Conservation (phyloP, 352 stramenopile genomes). For the Pythium plurisporium region DNA sequence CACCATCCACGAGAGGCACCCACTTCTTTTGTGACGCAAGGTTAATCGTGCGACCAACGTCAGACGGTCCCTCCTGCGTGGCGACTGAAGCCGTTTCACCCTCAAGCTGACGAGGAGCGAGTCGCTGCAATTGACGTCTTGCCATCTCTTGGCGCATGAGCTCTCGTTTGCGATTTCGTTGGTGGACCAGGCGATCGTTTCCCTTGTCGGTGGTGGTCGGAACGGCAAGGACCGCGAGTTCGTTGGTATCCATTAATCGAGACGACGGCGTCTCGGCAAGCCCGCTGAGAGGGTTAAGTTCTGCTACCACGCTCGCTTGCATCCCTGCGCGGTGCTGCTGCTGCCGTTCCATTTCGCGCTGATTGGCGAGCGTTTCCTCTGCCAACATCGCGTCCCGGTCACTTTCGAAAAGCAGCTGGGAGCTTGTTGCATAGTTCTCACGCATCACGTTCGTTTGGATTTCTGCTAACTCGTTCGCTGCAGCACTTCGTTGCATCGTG, state of each 20-base stretch:
- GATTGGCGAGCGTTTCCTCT: slow-evolving; percentile 29
- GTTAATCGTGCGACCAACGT: no score
- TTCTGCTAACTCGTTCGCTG: slow-evolving; percentile 26
- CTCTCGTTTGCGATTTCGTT: slow-evolving; percentile 27
- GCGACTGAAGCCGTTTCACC: background rate
- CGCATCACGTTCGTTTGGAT: slow-evolving; percentile 35
- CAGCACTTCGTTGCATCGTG: slow-evolving; percentile 36
- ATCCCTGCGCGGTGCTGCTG: slow-evolving; percentile 1
- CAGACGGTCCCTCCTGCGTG: no score
- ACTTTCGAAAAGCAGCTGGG: slow-evolving; percentile 44
- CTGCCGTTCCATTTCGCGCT: slow-evolving; percentile 12
- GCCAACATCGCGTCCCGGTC: slow-evolving; percentile 29
- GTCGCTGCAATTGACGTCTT: slow-evolving; percentile 18
- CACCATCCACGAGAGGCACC: background rate
- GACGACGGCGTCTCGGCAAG: slow-evolving; percentile 31
- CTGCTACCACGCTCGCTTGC: background rate
- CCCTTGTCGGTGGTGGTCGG: background rate
- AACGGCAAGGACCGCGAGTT: background rate
- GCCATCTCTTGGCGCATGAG: slow-evolving; percentile 27
- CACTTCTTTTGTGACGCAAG: background rate
- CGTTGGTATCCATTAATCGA: slow-evolving; percentile 27
- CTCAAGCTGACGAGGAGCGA: background rate
- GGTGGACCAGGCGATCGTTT: background rate
- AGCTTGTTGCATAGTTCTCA: slow-evolving; percentile 41
- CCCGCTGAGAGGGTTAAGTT: slow-evolving; percentile 42